Base-by-base conservation (phyloP, 148 eudicot species). In the Talinum fruticosum region DNA sequence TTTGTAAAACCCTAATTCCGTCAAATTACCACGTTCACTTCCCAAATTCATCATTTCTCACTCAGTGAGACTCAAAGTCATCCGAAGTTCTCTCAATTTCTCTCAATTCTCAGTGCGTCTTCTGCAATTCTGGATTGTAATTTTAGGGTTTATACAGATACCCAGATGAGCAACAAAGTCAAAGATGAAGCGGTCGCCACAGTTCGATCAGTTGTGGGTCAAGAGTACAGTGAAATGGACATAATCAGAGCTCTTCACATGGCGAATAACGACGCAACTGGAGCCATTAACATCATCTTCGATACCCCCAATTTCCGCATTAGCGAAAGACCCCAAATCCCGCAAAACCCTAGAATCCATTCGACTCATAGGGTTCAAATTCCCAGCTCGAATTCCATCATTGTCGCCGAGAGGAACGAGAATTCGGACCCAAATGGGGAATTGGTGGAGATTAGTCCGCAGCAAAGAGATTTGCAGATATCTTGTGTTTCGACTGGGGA, bases 231-330 rank as follows among this genome's bases (percentile, higher is more conserved):
- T 35, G 88, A 93, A 65, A 96, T 96, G 99, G 97, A 93, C 80
- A 83, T 96, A 30, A 90, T 93, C 69, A 87, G 99, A 82, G 94
- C 99, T 24, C 95, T 96, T 71, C 99, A 96, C 82, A 81, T 96
- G 99, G 89, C 99, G 23, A 93, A 93, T 10, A 86, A 93, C 66
- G 93, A 96, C 16, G 87, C 85, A 29, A 90, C 97, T 5, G 94
- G 90, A n/a, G 99, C 99, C 36, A 90, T 96, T 57, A 96, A 96
- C 87, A 91, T 96, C 30, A 88, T 96, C 16, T 85, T 93, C 65
- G 97, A 96, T 75, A 87, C 95, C 80, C 99, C 97, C 37, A 93
- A 74, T 59, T 86, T 87, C 70, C 26, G 74, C 36, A 73, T n/a
- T 33, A 38, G 0, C 35, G 75, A 36, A 49, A 88, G 83, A 69